Base-by-base conservation (phyloP, 352 stramenopile species). In the Elongisporangium undulatum region DNA sequence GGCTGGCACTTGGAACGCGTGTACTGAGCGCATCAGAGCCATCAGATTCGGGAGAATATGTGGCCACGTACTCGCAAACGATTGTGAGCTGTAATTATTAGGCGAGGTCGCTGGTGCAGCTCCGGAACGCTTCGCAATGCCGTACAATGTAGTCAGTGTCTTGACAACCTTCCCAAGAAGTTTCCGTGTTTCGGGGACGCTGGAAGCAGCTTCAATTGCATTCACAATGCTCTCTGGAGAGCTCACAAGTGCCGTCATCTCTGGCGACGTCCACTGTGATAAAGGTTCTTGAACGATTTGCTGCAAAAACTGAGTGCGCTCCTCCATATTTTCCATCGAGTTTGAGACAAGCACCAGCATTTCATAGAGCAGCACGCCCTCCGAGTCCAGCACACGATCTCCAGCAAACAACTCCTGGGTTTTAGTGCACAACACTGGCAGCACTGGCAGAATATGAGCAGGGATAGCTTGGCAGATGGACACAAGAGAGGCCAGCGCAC, bases 271-370 rank as follows among this genome's bases (percentile, higher is more conserved):
- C 84, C 84, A 93, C 16, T 71, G 63, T 22, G 72, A 60, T 5
- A 93, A 67, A 6, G 82, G 79, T 41, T 89, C 79, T 54, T 86
- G 77, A n/a, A 86, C 77, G 29, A 93, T 83, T 55, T 91, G 77
- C 56, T 88, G 67, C 2, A 93, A 59, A 22, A 93, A 93, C 54
- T 83, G 73, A 13, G 67, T 58, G 52, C 79, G 79, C 51, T 91
- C 79, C 1, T 86, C 76, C 19, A 59, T 56, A 26, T 74, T 90
- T 29, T 75, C 65, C 72, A 93, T 87, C 29, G 84, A 93, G 56
- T 89, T 90, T 2, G 84, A 90, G 9, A 93, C 84, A 15, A 93
- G 54, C 41, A 93, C 80, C 7, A 93, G 65, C 76, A 93, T 91
- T 49, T 93, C 84, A 41, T 93, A 93, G 9, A 93, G 66, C 59